These are phyloP conservation scores for Meredithiella fracta DNA, from an alignment of 2,329 filamentous ascomycete species.

Conservation along the genomic window DNA sequence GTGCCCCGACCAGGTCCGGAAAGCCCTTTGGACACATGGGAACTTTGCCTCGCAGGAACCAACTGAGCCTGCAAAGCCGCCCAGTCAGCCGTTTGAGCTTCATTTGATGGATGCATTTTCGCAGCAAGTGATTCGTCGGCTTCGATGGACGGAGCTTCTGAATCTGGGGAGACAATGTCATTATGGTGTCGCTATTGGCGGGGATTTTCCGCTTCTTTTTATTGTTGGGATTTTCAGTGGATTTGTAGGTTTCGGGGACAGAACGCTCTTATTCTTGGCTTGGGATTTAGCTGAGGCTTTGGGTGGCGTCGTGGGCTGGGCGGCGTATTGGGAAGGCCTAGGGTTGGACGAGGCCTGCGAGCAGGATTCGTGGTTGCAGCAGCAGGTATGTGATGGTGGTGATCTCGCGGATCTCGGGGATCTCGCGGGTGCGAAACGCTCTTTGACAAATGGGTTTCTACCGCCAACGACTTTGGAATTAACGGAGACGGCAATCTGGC, in stretches of 20 bases:
- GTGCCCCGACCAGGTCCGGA: constrained; percentile 75
- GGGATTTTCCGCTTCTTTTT: constrained; percentile 99
- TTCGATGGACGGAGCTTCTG: background rate
- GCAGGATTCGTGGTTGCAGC: no score
- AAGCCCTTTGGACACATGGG: constrained; percentile 39
- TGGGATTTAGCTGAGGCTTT: background rate
- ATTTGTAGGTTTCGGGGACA: constrained; percentile 34
- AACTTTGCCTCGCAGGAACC: no score
- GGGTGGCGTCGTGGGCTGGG: background rate
- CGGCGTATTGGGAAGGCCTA: background rate
- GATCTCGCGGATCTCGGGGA: no score
- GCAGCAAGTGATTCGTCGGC: no score
- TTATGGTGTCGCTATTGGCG: constrained; percentile 50
- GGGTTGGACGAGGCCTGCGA: background rate
- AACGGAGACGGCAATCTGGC: constrained; percentile 26
- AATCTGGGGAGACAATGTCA: constrained; percentile 20
- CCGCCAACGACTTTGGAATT: no score
- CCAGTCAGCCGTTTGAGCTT: background rate
- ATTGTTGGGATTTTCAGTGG: constrained; percentile 60
- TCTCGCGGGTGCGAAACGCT: background rate
- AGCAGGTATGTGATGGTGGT: no score
- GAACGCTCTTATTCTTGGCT: background rate
- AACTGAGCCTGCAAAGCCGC: no score
- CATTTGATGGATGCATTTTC: background rate
- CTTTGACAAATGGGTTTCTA: no score